A percentile compares a stretch with the other conserved stretches of the same genome.
Conservation (phyloP, 768 basidiomycete species). For the Psilocybe cubensis region DNA sequence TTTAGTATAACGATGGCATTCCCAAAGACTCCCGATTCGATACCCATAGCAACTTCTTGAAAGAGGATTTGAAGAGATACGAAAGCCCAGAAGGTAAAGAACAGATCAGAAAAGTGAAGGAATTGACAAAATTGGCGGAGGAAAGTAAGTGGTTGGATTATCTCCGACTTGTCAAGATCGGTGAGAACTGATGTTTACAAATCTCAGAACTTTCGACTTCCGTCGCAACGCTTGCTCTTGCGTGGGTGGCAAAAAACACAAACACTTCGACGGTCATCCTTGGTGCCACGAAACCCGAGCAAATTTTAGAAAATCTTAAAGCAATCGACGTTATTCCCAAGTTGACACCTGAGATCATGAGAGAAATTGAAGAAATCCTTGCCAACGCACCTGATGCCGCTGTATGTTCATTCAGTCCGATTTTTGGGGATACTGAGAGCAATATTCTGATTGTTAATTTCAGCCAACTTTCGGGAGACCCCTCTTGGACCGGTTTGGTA, state of each 20-base stretch:
- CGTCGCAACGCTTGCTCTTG: constrained; percentile 71
- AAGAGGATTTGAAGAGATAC: constrained; percentile 54
- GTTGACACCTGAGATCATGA: constrained; percentile 65
- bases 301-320: constrained; percentile 69
- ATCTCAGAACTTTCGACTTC: constrained; percentile 43
- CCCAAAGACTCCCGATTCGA: constrained; percentile 74
- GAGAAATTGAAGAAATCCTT: constrained; percentile 72
- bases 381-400: constrained; percentile 48
- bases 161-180: too few species aligned
- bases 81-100: constrained; percentile 60
- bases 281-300: constrained; percentile 67
- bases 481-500: constrained; percentile 9
- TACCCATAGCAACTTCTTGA: constrained; percentile 56
- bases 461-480: constrained; percentile 12
- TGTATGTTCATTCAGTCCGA: constrained; percentile 32
- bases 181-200: not conserved
- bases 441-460: not conserved
- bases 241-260: constrained; percentile 75
- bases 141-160: constrained; percentile 34
- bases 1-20: constrained; percentile 81
- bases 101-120: constrained; percentile 70
- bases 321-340: constrained; percentile 77
- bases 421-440: not conserved
- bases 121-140: constrained; percentile 67
- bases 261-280: constrained; percentile 73